These are phyloP conservation scores for Penicillium crustosum DNA, from an alignment of 2,329 filamentous ascomycete species.

Conservation along the genomic window DNA sequence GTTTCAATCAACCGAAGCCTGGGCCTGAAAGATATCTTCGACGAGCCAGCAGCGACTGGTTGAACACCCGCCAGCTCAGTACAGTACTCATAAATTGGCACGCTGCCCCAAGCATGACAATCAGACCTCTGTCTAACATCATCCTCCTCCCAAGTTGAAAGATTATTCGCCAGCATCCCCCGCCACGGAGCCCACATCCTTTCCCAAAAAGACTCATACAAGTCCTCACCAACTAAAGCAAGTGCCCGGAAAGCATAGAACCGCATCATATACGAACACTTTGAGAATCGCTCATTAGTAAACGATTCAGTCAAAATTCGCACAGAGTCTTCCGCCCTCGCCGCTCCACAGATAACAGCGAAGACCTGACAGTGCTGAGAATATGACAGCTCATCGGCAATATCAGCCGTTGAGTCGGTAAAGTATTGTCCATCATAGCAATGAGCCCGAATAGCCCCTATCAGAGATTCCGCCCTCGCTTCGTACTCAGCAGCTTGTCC, in stretches of 20 bases:
- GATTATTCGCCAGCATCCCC: conserved; percentile 38
- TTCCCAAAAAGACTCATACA: conserved; percentile 38
- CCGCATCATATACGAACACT: conserved; percentile 42
- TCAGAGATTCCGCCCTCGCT: conserved; percentile 17
- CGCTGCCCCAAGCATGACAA: conserved; percentile 48
- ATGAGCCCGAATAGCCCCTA: conserved; percentile 25
- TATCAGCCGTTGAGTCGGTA: conserved; percentile 35
- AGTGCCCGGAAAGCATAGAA: conserved; percentile 46
- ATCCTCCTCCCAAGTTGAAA: conserved; percentile 48
- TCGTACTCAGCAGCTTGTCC: conserved; percentile 33
- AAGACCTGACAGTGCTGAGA: conserved; percentile 37
- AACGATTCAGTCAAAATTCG: conserved; percentile 33
- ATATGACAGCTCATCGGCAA: conserved; percentile 21
- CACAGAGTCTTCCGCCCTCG: conserved; percentile 6
- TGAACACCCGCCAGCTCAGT: conserved; percentile 36
- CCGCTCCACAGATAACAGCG: conserved; percentile 30
- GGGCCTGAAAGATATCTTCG: conserved; percentile 23
- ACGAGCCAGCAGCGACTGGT: conserved; percentile 15
- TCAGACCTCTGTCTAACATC: conserved; percentile 46
- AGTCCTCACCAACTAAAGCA: conserved; percentile 30
- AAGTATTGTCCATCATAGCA: conserved; percentile 36
- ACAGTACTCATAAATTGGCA: conserved; percentile 45
- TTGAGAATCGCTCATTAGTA: conserved; percentile 29
- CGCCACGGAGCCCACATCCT: conserved; percentile 40
- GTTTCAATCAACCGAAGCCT: conserved; percentile 14